These are phyloP conservation scores for Ogataea sp. DNA, from an alignment of 805 yeast species.

Conservation along the genomic window DNA sequence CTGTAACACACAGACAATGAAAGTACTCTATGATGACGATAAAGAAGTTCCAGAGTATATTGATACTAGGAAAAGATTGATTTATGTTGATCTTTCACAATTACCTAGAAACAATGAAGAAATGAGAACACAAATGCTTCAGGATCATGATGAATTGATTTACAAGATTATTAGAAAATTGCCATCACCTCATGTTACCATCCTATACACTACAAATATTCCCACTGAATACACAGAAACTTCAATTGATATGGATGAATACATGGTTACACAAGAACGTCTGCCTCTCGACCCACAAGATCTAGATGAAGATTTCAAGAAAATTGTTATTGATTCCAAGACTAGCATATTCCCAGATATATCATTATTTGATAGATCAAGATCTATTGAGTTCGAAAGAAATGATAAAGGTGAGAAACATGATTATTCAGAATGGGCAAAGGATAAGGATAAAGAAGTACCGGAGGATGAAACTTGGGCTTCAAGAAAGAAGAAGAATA, in stretches of 20 bases:
- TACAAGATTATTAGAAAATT: conserved; percentile 52
- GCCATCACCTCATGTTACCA: conserved; percentile 66
- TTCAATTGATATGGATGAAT: conserved; percentile 7
- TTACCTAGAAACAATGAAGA: conserved; percentile 38
- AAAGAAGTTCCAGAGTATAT: conserved; percentile 46
- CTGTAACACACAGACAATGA: conserved; percentile 44
- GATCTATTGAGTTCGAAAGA: conserved; percentile 47
- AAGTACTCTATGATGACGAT: conserved; percentile 28
- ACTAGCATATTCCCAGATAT: conserved; percentile 47
- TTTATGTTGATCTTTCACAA: conserved; percentile 49
- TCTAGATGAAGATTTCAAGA: conserved; percentile 23
- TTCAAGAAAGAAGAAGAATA: conserved; percentile 14
- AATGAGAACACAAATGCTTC: conserved; percentile 15
- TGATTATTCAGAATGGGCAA: conserved; percentile 22
- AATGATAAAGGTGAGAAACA: conserved; percentile 31
- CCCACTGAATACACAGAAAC: conserved; percentile 12
- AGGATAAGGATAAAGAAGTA: conserved; percentile 9
- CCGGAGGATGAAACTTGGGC: conserved; percentile 21
- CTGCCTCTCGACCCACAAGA: conserved; percentile 24
- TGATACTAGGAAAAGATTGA: conserved; percentile 56
- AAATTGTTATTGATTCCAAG: conserved; percentile 19
- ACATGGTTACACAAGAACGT: conserved; percentile 15
- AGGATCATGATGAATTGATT: conserved; percentile 27
- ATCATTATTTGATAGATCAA: conserved; percentile 38
- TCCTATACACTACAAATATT: conserved; percentile 46